These are phyloP conservation scores for Populus simonii DNA, from an alignment of 345 rosid species.

Conservation along the genomic window DNA sequence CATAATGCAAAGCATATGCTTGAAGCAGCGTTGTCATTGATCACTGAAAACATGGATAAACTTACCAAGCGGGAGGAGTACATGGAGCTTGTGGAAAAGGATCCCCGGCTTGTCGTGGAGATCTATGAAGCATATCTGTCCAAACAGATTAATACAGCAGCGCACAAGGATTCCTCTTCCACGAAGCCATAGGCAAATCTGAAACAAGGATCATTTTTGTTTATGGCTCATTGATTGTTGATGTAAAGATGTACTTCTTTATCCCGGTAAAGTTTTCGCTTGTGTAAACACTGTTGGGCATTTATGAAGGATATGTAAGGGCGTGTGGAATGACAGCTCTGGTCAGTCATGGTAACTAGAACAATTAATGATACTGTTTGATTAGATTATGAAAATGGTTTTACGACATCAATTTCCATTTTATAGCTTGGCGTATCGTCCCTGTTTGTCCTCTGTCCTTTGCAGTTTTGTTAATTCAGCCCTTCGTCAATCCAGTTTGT, in stretches of 20 bases:
- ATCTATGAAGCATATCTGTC: slow-evolving; percentile 72
- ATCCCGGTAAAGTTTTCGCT: not conserved
- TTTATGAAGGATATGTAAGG: not conserved
- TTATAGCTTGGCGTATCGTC: not conserved
- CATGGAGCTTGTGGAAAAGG: slow-evolving; percentile 66
- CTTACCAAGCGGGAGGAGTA: slow-evolving; percentile 66
- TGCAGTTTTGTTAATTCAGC: not conserved
- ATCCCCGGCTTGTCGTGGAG: slow-evolving; percentile 69
- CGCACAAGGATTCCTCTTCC: slow-evolving; percentile 35
- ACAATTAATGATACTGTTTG: not conserved
- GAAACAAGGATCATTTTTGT: not conserved
- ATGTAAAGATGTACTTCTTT: not conserved
- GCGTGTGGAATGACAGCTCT: not conserved
- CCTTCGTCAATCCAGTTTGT: not conserved
- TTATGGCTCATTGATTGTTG: not conserved
- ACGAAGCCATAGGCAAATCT: slow-evolving; percentile 13
- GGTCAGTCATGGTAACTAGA: not conserved
- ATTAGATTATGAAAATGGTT: not conserved
- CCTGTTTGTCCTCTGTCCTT: not conserved
- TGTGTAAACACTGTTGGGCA: not conserved
- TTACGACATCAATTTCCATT: not conserved
- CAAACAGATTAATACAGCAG: slow-evolving; percentile 71
- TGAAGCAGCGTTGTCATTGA: slow-evolving; percentile 60
- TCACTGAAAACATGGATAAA: slow-evolving; percentile 78
- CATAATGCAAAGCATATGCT: slow-evolving; percentile 65